Evolutionary conservation across 2,329 filamentous ascomycete genomes (phyloP).

Genomic region (Xenoacremonium recifei): DNA sequence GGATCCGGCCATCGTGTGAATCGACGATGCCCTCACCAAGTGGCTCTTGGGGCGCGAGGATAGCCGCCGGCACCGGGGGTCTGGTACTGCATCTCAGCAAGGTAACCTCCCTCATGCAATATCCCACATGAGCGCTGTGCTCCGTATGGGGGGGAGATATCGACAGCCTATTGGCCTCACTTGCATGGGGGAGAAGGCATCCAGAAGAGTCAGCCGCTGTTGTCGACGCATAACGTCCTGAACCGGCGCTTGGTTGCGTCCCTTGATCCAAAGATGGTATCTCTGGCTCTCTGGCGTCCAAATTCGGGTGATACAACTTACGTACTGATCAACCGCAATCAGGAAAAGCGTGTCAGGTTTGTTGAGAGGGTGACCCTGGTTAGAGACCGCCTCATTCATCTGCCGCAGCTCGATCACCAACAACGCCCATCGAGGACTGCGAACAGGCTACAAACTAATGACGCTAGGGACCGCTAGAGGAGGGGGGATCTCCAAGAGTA

Average conservation of each 20-base stretch:
- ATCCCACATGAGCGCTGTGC: too few species aligned
- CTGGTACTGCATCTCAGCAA: not conserved
- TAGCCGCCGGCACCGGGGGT: not conserved
- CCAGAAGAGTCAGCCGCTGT: too few species aligned
- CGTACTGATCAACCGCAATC: not conserved
- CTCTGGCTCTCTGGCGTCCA: not conserved
- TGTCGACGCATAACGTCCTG: too few species aligned
- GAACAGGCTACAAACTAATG: not conserved
- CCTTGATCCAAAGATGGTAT: not conserved
- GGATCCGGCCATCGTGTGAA: not conserved
- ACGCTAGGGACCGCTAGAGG: too few species aligned
- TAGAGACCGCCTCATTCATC: not conserved
- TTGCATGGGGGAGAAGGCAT: too few species aligned
- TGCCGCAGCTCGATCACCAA: not conserved
- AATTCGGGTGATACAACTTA: not conserved
- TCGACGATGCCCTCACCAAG: not conserved
- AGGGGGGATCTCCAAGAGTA: not conserved
- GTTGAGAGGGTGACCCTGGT: not conserved
- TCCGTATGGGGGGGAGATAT: too few species aligned
- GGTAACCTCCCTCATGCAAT: too few species aligned
- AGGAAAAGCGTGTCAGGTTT: not conserved
- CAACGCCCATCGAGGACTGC: not conserved
- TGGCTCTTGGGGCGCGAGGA: not conserved
- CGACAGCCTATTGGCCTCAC: too few species aligned
- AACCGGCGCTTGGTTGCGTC: not conserved